Evolutionary conservation across 164 flowering plant species (phyloP), one percentile per base, ranked within the genome.

Genomic region (Vitis labrusca): DNA sequence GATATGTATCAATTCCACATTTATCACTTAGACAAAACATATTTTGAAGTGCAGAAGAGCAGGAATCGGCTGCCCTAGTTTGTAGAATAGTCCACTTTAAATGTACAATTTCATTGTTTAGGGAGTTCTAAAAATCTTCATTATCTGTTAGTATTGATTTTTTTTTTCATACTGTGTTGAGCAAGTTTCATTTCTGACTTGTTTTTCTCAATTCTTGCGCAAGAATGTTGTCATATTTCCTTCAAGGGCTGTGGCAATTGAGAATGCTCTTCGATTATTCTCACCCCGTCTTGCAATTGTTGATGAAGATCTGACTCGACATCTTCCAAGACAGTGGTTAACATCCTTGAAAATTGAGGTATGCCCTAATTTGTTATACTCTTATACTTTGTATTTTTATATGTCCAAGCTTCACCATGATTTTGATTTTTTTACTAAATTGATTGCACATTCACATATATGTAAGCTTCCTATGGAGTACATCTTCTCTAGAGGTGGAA

Each of bases 251-350:
- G 94, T 80, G 69, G 98, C 97, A 44, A 91, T 96, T 70, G 99
- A 95, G 78, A 86, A 85, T 86, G 85, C 87, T 74, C 85, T 95
- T 68, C 88, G 89, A 19, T 78, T 95, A 72, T 93, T 95, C 81
- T 89, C 97, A 30, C 99, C 99, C 55, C 90, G 83, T n/a, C 98
- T 95, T 61, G 97, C 97, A 61, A 80, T 95, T 79, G 95, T 95
- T 76, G 99, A 93, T 74, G 97, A 95, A 78, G 90, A 88, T 81
- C 80, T 95, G 70, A 90, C 97, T n/a, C 83, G 87, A 47, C 77
- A 91, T 73, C 80, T 95, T 23, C 99, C 99, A 9, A 88, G 78
- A 82, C 63, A 86, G 62, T 95, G 99, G 99, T 69, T 95, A 71
- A 91, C 93, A 66, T 87, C 94, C 65, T 73, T 95, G 69, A 82